phyloP scores from a whole-genome alignment of 306 rosid genomes.

The Astragalus glycyphyllos region DNA sequence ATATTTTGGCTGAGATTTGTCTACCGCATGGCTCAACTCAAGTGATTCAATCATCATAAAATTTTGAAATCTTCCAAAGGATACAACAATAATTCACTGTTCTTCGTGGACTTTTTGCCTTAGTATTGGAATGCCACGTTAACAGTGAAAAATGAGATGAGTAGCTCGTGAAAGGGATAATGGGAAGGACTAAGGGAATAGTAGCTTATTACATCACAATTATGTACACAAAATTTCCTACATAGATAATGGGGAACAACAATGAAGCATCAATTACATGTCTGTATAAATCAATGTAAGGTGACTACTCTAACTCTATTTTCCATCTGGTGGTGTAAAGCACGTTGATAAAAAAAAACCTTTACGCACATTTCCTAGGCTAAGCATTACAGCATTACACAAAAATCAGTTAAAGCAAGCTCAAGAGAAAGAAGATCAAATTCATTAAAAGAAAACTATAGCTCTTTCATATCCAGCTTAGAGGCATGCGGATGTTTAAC shows the following conservation, averaged over 20 bases:
- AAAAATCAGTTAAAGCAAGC: slow-evolving; percentile 4
- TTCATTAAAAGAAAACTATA: slow-evolving; percentile 9
- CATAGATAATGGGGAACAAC: not conserved
- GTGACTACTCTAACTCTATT: not conserved
- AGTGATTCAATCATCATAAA: not conserved
- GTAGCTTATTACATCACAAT: slow-evolving; percentile 18
- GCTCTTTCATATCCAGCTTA: slow-evolving; percentile 10
- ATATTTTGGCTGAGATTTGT: not conserved
- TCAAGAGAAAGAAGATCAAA: slow-evolving; percentile 1
- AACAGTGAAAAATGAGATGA: slow-evolving; percentile 1
- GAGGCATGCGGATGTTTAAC: too few species aligned
- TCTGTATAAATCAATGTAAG: not conserved
- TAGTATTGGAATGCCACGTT: not conserved
- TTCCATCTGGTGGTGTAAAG: not conserved
- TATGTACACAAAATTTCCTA: slow-evolving; percentile 4
- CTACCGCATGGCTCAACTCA: not conserved
- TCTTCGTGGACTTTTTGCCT: slow-evolving; percentile 1
- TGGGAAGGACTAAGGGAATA: slow-evolving; percentile 8
- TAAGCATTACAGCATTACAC: not conserved
- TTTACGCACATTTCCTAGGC: not conserved
- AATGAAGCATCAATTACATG: not conserved
- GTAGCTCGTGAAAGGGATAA: not conserved
- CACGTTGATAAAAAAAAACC: not conserved
- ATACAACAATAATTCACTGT: not conserved
- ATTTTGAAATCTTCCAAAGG: not conserved